phyloP scores from a whole-genome alignment of 116 monocot species.

The Zostera marina region DNA sequence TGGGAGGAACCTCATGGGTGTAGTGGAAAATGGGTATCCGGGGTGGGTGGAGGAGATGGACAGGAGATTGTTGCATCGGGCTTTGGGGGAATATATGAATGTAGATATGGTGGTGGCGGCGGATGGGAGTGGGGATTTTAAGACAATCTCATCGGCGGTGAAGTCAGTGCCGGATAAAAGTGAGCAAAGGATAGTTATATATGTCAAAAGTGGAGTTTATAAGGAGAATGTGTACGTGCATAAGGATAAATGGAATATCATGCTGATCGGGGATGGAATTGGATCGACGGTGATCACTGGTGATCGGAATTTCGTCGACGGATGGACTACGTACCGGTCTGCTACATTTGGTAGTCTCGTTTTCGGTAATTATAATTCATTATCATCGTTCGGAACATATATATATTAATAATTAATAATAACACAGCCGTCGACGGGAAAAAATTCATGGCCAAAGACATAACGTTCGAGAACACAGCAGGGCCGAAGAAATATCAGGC shows the following conservation, averaged over 20 bases:
- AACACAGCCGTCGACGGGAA: too few relatives aligned
- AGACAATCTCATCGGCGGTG: not conserved
- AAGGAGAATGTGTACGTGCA: constrained; percentile 23
- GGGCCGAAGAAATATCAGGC: too few relatives aligned
- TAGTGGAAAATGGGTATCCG: not conserved
- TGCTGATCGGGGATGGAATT: constrained; percentile 47
- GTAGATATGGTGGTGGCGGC: not conserved
- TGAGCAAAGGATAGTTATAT: constrained; percentile 29
- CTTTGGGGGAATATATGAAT: not conserved
- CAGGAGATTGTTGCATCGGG: not conserved
- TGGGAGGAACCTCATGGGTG: not conserved
- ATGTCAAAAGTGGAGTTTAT: constrained; percentile 37
- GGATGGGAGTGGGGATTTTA: not conserved
- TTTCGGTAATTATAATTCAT: too few relatives aligned
- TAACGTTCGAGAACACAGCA: too few relatives aligned
- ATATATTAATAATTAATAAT: too few relatives aligned
- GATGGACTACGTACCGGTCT: constrained; percentile 11
- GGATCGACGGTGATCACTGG: constrained; percentile 32
- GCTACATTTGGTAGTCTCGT: not conserved
- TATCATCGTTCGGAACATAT: too few relatives aligned
- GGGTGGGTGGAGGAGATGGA: not conserved
- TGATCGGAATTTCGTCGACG: constrained; percentile 16
- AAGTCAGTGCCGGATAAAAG: not conserved
- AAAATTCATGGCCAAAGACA: too few relatives aligned
- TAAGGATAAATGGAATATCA: constrained; percentile 36